Evolutionary conservation across 441 rosid species (phyloP), one percentile per base, ranked within the genome.

Genomic region (Jatropha multifida): DNA sequence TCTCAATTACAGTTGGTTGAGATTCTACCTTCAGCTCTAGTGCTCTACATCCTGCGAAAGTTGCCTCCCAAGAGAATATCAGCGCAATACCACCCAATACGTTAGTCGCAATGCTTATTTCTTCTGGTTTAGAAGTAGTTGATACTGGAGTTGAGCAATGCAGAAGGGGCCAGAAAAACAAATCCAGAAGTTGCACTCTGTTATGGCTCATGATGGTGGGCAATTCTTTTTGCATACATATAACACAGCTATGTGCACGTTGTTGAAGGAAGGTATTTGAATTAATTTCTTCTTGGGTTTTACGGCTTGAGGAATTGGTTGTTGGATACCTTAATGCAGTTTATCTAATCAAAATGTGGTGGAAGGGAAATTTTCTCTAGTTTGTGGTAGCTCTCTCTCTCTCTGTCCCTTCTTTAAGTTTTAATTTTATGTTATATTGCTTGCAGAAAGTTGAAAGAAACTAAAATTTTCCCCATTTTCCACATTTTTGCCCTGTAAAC

Each of bases 11-110:
- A 87, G 92, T 51, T 87, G 77, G 90, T 87, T 14, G 94, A 88
- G 83, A 83, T 90, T 55, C 41, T 90, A 60, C 94, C 94, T 10
- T 90, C 94, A 0, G 86, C 92, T 18, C 75, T 90, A 68, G 94
- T 88, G 78, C 84, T 90, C 58, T 87, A 74, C 79, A 87, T 90
- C 76, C 79, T 90, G 65, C 84, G 92, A 49, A 90, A 90, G 78
- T 79, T 90, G 75, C 94, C 94, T 14, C 94, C 92, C 0, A 84
- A 80, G 82, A 85, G 92, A 69, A 76, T 88, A 48, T 86, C 92
- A 0, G 86, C 85, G 5, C 90, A 86, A 66, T 88, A 88, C 26
- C 87, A 87, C 63, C 88, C 94, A 6, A 88, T 88, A 56, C 79
- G 84, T 8, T 90, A 81, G 75, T 18, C 63, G 7, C 48, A 9